Conservation (phyloP, 208 protist species). For the Jaenimonas drosophilae region DNA sequence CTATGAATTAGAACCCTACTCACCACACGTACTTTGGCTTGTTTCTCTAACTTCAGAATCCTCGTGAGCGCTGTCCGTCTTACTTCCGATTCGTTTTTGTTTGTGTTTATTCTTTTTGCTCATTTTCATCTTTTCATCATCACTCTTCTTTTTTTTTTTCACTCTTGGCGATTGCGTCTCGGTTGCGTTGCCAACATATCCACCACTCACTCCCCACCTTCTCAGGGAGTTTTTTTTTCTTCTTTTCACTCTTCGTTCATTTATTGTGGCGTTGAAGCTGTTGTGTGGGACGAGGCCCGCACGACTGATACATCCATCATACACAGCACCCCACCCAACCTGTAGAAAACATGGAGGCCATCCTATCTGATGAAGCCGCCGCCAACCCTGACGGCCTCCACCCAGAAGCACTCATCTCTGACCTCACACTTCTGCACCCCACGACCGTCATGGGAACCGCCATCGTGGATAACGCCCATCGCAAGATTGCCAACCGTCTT, state of each 20-base stretch:
- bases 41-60: not conserved
- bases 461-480: too few species aligned
- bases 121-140: not conserved
- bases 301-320: not conserved
- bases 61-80: not conserved
- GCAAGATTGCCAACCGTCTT: too few species aligned
- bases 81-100: not conserved
- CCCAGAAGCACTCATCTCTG: too few species aligned
- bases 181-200: not conserved
- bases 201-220: not conserved
- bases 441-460: too few species aligned
- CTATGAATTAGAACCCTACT: too few species aligned
- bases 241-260: not conserved
- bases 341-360: too few species aligned
- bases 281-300: not conserved
- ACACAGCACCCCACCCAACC: too few species aligned
- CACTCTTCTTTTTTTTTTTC: not conserved
- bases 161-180: not conserved
- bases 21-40: not conserved
- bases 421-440: too few species aligned
- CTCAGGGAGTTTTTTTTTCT: constrained; percentile 6
- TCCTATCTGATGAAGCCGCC: too few species aligned
- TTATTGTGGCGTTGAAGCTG: not conserved
- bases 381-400: too few species aligned
- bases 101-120: too few species aligned